Conservation (phyloP, 352 stramenopile genomes). For the Pythium apleroticum region DNA sequence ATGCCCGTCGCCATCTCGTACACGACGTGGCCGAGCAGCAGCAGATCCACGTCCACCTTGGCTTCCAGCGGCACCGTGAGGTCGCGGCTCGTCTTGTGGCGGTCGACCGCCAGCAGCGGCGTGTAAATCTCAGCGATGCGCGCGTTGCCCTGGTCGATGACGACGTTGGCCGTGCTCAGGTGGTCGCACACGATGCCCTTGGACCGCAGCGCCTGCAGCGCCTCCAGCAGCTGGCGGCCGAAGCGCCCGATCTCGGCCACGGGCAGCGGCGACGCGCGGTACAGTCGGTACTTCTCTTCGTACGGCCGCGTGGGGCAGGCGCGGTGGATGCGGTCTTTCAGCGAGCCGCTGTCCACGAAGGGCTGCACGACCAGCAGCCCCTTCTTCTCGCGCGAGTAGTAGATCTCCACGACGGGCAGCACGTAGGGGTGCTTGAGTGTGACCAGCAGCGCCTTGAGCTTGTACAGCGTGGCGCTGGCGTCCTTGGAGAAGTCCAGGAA, state of each 20-base stretch:
- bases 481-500: conserved; percentile 64
- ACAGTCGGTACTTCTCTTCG: conserved; percentile 51
- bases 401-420: conserved; percentile 63
- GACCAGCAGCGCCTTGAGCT: conserved; percentile 74
- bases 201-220: conserved; percentile 45
- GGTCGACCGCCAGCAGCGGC: conserved; percentile 58
- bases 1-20: conserved; percentile 78
- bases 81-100: conserved; percentile 48
- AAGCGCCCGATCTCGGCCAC: conserved; percentile 58
- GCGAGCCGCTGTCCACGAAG: conserved; percentile 46
- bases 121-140: conserved; percentile 66
- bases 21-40: conserved; percentile 69
- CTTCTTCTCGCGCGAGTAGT: conserved; percentile 67
- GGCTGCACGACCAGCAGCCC: conserved; percentile 67
- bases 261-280: conserved; percentile 37
- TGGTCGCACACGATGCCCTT: conserved; percentile 75
- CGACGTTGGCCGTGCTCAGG: conserved; percentile 58
- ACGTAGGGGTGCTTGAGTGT: conserved; percentile 80
- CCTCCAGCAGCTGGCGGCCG: conserved; percentile 59
- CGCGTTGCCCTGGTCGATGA: conserved; percentile 61
- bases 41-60: conserved; percentile 63
- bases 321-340: conserved; percentile 69
- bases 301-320: conserved; percentile 40
- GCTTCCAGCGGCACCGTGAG: conserved; percentile 63
- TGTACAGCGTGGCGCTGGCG: conserved; percentile 46